These are phyloP conservation scores for Ochromonas danica DNA, from an alignment of 108 stramenopile species.

Conservation along the genomic window DNA sequence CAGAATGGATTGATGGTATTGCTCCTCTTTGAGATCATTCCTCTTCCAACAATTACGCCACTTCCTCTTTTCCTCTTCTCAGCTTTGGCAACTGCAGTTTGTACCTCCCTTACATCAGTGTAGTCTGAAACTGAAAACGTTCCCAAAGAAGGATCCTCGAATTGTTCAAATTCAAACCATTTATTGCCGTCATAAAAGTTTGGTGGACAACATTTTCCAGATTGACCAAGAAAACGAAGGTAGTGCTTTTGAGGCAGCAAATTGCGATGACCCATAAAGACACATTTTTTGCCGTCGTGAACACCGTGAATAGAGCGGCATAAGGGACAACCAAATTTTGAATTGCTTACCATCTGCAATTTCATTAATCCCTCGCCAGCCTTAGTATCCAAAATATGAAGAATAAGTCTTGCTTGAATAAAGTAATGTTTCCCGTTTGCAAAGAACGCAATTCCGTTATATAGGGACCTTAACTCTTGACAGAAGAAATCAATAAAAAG, in stretches of 20 bases:
- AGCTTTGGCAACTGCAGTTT: constrained; percentile 24
- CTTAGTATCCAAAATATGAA: constrained; percentile 31
- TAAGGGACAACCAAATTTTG: constrained; percentile 4
- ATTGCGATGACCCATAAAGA: constrained; percentile 12
- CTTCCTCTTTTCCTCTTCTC: background rate
- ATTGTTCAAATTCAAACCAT: constrained; percentile 21
- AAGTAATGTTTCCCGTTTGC: constrained; percentile 17
- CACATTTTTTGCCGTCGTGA: constrained; percentile 9
- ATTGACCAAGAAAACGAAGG: constrained; percentile 9
- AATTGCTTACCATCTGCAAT: background rate
- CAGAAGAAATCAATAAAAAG: constrained; percentile 18
- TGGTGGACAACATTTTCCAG: constrained; percentile 21
- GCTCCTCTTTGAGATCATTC: constrained; percentile 5
- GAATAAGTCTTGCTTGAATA: constrained; percentile 25
- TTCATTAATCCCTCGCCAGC: constrained; percentile 1
- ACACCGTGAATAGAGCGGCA: constrained; percentile 11
- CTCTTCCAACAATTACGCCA: constrained; percentile 8
- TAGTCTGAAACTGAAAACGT: constrained; percentile 16
- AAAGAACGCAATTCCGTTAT: constrained; percentile 16
- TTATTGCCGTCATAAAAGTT: constrained; percentile 5
- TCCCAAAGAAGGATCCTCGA: constrained; percentile 19
- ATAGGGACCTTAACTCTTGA: constrained; percentile 11
- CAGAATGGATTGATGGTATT: constrained; percentile 19
- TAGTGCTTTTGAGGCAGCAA: constrained; percentile 28
- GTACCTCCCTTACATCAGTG: constrained; percentile 20